These are phyloP conservation scores for Plasmodium gonderi DNA, from an alignment of 169 alveolate species.

Conservation along the genomic window DNA sequence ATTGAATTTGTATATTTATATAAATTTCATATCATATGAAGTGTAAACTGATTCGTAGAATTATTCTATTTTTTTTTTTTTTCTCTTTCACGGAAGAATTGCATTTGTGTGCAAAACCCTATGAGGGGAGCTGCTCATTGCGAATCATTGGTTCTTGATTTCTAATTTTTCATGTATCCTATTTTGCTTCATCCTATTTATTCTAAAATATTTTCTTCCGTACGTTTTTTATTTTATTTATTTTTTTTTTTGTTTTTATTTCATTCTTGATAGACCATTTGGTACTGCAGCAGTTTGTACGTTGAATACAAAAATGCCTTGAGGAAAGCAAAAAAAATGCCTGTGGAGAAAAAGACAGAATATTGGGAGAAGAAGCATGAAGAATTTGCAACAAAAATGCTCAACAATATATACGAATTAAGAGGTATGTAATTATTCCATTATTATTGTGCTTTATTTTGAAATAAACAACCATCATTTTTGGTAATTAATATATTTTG, in stretches of 20 bases:
- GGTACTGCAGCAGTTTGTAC: conserved; percentile 89
- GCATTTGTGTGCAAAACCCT: too few relatives aligned
- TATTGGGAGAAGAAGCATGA: conserved; percentile 92
- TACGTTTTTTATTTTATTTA: too few relatives aligned
- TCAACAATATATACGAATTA: conserved; percentile 89
- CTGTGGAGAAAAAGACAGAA: conserved; percentile 83
- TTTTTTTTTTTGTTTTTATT: neutral
- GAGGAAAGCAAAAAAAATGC: conserved; percentile 83
- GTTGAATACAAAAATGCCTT: conserved; percentile 87
- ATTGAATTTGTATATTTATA: conserved; percentile 13
- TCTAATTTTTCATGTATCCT: too few relatives aligned
- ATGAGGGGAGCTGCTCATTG: too few relatives aligned
- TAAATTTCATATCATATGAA: conserved; percentile 20
- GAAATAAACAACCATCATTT: neutral
- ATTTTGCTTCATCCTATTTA: too few relatives aligned
- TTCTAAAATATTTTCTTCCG: too few relatives aligned
- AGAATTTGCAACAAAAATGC: conserved; percentile 89
- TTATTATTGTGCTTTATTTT: neutral
- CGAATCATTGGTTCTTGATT: too few relatives aligned
- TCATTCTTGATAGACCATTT: conserved; percentile 79
- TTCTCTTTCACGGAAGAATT: neutral
- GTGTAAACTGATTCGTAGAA: too few relatives aligned
- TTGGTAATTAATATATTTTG: neutral
- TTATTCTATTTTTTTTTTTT: conserved; percentile 9
- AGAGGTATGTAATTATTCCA: conserved; percentile 74